Evolutionary conservation across 371 early-diverging fungal species (phyloP).

Genomic region (Lichtheimia corymbifera): DNA sequence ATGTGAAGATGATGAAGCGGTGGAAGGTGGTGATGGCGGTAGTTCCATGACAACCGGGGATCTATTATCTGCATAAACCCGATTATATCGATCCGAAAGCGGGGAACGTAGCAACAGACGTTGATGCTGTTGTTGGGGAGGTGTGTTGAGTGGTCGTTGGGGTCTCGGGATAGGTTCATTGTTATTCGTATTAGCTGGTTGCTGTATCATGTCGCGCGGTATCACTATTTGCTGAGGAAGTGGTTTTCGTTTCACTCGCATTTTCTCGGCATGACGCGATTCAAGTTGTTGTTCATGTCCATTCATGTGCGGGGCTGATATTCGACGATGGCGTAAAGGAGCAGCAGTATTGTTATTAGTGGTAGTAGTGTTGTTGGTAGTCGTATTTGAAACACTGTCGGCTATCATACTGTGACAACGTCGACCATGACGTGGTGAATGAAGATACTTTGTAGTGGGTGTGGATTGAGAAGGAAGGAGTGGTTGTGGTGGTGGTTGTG

Average conservation of each 20-base stretch:
- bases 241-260: too few species aligned
- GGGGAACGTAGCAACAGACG: conserved; percentile 14
- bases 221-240: too few species aligned
- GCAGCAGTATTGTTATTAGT: background rate
- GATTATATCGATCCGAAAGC: conserved; percentile 6
- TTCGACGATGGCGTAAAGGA: conserved; percentile 6
- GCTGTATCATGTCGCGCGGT: too few species aligned
- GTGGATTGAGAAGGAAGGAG: conserved; percentile 3
- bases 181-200: too few species aligned
- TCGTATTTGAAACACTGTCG: conserved; percentile 6
- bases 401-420: too few species aligned
- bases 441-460: background rate
- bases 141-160: background rate
- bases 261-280: background rate
- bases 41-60: background rate
- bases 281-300: too few species aligned
- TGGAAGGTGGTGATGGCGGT: background rate
- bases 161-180: conserved; percentile 3
- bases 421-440: too few species aligned
- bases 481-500: background rate
- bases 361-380: conserved; percentile 3
- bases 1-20: background rate
- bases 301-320: background rate
- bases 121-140: conserved; percentile 1
- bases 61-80: background rate